Conservation (phyloP, 225 moss, liverwort and hornwort species). For the Ulota crispa region DNA sequence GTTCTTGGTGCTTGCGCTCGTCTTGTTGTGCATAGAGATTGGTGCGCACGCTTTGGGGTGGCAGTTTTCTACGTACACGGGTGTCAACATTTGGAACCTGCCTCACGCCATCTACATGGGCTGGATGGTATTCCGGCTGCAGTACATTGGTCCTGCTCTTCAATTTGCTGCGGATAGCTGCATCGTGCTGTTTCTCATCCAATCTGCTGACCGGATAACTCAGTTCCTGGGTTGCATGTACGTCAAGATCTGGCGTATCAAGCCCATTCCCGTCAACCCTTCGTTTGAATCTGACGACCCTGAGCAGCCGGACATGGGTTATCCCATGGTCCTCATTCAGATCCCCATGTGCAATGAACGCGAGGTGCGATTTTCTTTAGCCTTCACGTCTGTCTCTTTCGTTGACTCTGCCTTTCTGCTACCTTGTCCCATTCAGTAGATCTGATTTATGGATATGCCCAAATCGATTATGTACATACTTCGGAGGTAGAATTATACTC, state of each 20-base stretch:
- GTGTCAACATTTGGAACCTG: slow-evolving; percentile 60
- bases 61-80: slow-evolving; percentile 67
- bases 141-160: slow-evolving; percentile 82
- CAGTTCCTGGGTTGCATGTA: slow-evolving; percentile 84
- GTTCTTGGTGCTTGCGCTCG: slow-evolving; percentile 66
- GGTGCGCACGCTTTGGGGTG: slow-evolving; percentile 80
- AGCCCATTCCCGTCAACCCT: slow-evolving; percentile 65
- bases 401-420: too few relatives aligned
- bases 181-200: slow-evolving; percentile 88
- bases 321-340: slow-evolving; percentile 88
- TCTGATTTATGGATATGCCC: not conserved
- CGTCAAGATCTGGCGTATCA: slow-evolving; percentile 69
- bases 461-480: not conserved
- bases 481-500: not conserved
- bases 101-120: slow-evolving; percentile 70
- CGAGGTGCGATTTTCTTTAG: slow-evolving; percentile 51
- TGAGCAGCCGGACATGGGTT: slow-evolving; percentile 74
- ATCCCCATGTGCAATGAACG: slow-evolving; percentile 99
- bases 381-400: not conserved
- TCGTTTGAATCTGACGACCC: slow-evolving; percentile 75
- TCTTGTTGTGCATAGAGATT: slow-evolving; percentile 70
- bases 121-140: slow-evolving; percentile 65
- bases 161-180: slow-evolving; percentile 85
- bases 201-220: slow-evolving; percentile 81
- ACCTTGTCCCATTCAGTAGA: not conserved